A percentile compares a stretch with the other conserved stretches of the same genome.
phyloP scores from a whole-genome alignment of 1,284 basidiomycete genomes.

The Leccinum fuscescens region DNA sequence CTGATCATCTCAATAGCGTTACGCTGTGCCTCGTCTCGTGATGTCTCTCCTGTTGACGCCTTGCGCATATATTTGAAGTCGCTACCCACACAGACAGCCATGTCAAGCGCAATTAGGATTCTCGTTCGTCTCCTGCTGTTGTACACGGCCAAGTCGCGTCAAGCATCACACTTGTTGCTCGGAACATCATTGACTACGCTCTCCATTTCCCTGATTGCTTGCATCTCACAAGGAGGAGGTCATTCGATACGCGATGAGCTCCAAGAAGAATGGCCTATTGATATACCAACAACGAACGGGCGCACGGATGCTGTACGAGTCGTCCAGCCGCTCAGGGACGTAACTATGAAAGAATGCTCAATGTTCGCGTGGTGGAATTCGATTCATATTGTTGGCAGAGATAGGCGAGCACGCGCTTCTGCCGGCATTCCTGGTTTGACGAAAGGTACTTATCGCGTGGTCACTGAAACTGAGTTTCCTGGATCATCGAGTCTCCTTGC shows the following conservation, averaged over 20 bases:
- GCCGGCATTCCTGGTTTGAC: slow-evolving; percentile 71
- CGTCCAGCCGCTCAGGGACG: slow-evolving; percentile 70
- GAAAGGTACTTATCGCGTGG: slow-evolving; percentile 51
- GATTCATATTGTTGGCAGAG: slow-evolving; percentile 51
- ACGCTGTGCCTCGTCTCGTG: slow-evolving; percentile 22
- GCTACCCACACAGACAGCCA: slow-evolving; percentile 76
- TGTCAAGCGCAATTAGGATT: slow-evolving; percentile 59
- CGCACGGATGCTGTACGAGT: slow-evolving; percentile 42
- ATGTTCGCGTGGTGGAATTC: slow-evolving; percentile 74
- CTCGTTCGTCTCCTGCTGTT: slow-evolving; percentile 72
- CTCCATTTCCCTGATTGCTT: slow-evolving; percentile 74
- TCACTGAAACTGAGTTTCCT: not conserved
- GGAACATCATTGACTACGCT: slow-evolving; percentile 81
- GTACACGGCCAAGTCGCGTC: slow-evolving; percentile 56
- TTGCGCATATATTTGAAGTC: slow-evolving; percentile 64
- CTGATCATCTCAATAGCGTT: slow-evolving; percentile 32
- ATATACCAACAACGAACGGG: not conserved
- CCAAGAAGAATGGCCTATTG: slow-evolving; percentile 59
- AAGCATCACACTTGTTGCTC: slow-evolving; percentile 75
- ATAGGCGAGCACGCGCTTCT: slow-evolving; percentile 46
- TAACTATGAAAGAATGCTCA: slow-evolving; percentile 81
- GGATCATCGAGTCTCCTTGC: not conserved
- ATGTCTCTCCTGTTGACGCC: slow-evolving; percentile 40
- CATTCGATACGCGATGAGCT: slow-evolving; percentile 73
- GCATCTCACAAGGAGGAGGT: slow-evolving; percentile 78